Evolutionary conservation across 768 basidiomycete genomes (phyloP).

Genomic region (Lentinus brumalis): DNA sequence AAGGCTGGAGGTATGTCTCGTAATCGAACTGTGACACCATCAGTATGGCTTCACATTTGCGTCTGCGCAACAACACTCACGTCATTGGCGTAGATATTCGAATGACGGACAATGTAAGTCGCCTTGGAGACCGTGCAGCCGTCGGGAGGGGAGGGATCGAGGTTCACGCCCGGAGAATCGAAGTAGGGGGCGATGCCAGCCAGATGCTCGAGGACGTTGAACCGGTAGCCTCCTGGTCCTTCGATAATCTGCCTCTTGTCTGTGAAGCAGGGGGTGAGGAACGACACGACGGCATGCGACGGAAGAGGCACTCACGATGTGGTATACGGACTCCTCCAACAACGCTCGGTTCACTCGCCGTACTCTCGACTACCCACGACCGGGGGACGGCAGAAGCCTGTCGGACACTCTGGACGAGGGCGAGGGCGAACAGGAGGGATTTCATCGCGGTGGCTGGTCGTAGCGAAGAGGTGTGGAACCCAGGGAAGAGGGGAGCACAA

Average conservation of each 20-base stretch:
- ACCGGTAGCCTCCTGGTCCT: constrained; percentile 11
- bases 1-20: constrained; percentile 18
- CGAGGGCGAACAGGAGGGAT: neutral
- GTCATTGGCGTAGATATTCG: constrained; percentile 25
- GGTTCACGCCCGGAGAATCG: constrained; percentile 20
- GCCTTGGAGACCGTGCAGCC: constrained; percentile 20
- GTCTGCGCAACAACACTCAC: neutral
- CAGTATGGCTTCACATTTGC: neutral
- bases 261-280: neutral
- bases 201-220: constrained; percentile 17
- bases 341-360: neutral
- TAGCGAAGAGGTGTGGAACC: too few species aligned
- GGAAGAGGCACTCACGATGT: constrained; percentile 6
- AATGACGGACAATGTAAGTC: constrained; percentile 22
- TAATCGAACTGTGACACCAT: constrained; percentile 15
- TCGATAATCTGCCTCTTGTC: constrained; percentile 18
- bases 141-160: constrained; percentile 14
- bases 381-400: neutral
- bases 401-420: neutral
- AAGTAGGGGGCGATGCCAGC: constrained; percentile 24
- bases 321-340: constrained; percentile 6
- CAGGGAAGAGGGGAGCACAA: too few species aligned
- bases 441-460: neutral
- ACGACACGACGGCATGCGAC: neutral
- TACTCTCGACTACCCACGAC: neutral